Evolutionary conservation across 495 filamentous ascomycete species (phyloP), one percentile per base, ranked within the genome.

Genomic region (Aspergillus wentii): DNA sequence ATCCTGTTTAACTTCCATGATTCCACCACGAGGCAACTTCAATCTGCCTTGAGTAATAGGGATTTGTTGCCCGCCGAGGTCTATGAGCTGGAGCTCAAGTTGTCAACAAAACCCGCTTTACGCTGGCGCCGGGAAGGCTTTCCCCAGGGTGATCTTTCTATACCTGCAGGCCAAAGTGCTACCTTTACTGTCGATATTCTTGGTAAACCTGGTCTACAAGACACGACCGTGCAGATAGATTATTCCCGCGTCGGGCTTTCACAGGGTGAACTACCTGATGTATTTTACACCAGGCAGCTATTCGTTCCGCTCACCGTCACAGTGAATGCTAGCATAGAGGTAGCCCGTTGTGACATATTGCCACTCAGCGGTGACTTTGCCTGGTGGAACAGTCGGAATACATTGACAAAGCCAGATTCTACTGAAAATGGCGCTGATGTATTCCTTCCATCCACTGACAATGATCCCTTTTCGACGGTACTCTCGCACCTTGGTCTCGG

Each of bases 1-100:
- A 57, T 95, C 7, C 69, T 89, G 15, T 85, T 96, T 41, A 88
- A 86, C 1, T 94, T 94, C 61, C 80, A 86, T 40, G 88, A 96
- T 61, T 95, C 90, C 0, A 90, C 86, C 0, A 84, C 83, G 40
- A 75, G 71, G 11, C 79, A 85, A 17, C 66, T 92, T 11, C 86
- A 90, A 48, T 67, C 79, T 13, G 85, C 86, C 1, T 64, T 94
- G 20, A 75, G 59, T 22, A 87, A 80, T 50, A 85, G 83, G 51
- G 83, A 90, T 49, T 75, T 88, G 8, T 75, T 82, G 4, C 75
- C 83, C 0, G 75, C 79, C 1, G 88, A 95, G 46, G 64, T 90
- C 3, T 88, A 95, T 56, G 89, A 95, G 52, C 76, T 88, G 15
- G 86, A 94, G 46, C 62, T 91, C 17, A 82, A 88, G 42, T 64